phyloP scores from a whole-genome alignment of 2,329 filamentous ascomycete species.

The Aureobasidium subglaciale region DNA sequence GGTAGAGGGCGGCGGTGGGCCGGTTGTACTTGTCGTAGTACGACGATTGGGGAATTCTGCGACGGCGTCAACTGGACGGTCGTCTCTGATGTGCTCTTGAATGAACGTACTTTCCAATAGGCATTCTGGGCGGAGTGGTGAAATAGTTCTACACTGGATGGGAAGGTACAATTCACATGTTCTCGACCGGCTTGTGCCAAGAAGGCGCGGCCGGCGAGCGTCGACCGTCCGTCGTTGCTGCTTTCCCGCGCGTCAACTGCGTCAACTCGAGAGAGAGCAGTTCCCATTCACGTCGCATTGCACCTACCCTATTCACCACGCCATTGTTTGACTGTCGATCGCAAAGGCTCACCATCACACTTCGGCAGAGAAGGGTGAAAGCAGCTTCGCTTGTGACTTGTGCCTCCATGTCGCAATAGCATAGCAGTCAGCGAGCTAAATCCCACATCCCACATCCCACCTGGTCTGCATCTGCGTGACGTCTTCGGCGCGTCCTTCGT shows the following conservation, averaged over 20 bases:
- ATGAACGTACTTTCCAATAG: slow-evolving; percentile 20
- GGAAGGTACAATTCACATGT: slow-evolving; percentile 6
- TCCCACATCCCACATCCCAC: too few species aligned
- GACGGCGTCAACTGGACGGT: neutral
- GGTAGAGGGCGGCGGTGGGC: slow-evolving; percentile 81
- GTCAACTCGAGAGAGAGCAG: neutral
- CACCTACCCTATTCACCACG: neutral
- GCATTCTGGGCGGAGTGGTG: slow-evolving; percentile 17
- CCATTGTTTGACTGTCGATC: neutral
- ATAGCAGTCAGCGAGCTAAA: slow-evolving; percentile 4
- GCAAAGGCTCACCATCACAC: neutral
- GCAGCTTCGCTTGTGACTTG: neutral
- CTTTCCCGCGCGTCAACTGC: neutral
- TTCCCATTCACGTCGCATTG: neutral
- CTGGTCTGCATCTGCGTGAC: slow-evolving; percentile 21
- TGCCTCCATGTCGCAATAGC: slow-evolving; percentile 13
- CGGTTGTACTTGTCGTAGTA: slow-evolving; percentile 89
- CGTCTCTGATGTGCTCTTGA: neutral
- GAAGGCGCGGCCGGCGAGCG: neutral
- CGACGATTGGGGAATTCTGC: slow-evolving; percentile 59
- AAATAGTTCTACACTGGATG: neutral
- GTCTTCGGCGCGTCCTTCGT: slow-evolving; percentile 12
- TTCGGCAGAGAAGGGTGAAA: neutral
- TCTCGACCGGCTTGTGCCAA: neutral
- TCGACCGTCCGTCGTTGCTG: too few species aligned